phyloP scores from a whole-genome alignment of 2,329 filamentous ascomycete genomes.

The Ophiosphaerella korrae region DNA sequence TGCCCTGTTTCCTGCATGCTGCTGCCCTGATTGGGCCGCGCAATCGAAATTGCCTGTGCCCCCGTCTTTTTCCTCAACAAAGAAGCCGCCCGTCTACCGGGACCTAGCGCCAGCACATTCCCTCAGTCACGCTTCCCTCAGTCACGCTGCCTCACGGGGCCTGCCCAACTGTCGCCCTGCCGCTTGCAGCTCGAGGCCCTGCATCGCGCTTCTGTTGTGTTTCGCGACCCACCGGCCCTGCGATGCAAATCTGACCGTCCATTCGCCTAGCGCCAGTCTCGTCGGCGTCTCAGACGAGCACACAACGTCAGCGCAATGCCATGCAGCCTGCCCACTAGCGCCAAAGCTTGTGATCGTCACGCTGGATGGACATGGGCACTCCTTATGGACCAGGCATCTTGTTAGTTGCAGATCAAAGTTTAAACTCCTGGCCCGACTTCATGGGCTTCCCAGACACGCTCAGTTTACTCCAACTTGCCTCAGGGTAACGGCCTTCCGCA shows the following conservation, averaged over 20 bases:
- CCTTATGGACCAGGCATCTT: slow-evolving; percentile 14
- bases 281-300: slow-evolving; percentile 36
- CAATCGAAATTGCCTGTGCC: slow-evolving; percentile 25
- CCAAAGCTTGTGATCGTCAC: slow-evolving; percentile 35
- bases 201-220: slow-evolving; percentile 20
- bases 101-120: neutral
- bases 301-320: slow-evolving; percentile 34
- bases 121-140: neutral
- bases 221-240: slow-evolving; percentile 19
- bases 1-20: slow-evolving; percentile 2
- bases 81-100: neutral
- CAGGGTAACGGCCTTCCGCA: neutral
- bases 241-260: slow-evolving; percentile 4
- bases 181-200: slow-evolving; percentile 9
- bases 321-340: slow-evolving; percentile 25
- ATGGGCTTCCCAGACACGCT: slow-evolving; percentile 1
- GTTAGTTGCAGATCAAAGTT: slow-evolving; percentile 31
- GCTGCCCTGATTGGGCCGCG: slow-evolving; percentile 19
- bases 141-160: too few species aligned
- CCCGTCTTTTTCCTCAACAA: slow-evolving; percentile 3
- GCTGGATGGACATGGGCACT: slow-evolving; percentile 26
- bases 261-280: slow-evolving; percentile 40
- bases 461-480: neutral
- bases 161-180: slow-evolving; percentile 16
- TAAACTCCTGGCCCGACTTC: slow-evolving; percentile 11